phyloP scores from a whole-genome alignment of 805 yeast genomes.

The Candida silvicultrix region DNA sequence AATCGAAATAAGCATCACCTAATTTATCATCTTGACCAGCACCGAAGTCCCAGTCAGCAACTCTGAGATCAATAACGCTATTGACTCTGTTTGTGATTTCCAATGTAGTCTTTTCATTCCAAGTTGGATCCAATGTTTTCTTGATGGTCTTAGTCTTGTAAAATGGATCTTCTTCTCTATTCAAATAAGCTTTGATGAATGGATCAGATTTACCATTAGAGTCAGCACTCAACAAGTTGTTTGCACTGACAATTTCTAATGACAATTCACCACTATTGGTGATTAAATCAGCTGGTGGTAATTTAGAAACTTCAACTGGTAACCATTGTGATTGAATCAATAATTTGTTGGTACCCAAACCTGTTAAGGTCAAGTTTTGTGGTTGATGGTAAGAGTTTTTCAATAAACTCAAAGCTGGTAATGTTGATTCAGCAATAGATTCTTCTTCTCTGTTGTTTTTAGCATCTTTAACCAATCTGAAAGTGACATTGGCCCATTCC shows the following conservation, averaged over 20 bases:
- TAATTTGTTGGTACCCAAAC: constrained; percentile 46
- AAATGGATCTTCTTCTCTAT: constrained; percentile 51
- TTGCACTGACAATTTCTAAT: constrained; percentile 58
- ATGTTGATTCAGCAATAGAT: constrained; percentile 50
- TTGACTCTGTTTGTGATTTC: constrained; percentile 57
- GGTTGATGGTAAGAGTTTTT: constrained; percentile 61
- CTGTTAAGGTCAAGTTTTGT: constrained; percentile 46
- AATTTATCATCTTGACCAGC: constrained; percentile 77
- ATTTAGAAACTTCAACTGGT: constrained; percentile 53
- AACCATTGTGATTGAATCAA: constrained; percentile 67
- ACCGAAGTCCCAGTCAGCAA: constrained; percentile 92
- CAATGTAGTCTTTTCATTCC: constrained; percentile 66
- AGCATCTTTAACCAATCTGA: constrained; percentile 52
- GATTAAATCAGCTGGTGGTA: constrained; percentile 72
- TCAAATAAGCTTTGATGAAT: constrained; percentile 60
- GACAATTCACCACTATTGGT: constrained; percentile 68
- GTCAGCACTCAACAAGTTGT: constrained; percentile 77
- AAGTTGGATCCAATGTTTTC: constrained; percentile 85
- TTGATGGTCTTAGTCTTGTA: constrained; percentile 76
- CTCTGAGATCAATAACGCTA: constrained; percentile 48
- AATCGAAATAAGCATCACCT: constrained; percentile 55
- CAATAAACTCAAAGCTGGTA: constrained; percentile 63
- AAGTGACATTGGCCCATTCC: constrained; percentile 59
- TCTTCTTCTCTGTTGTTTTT: constrained; percentile 44
- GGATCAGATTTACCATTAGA: constrained; percentile 93